Evolutionary conservation across 106 monocot species (phyloP), one percentile per base, ranked within the genome.

Genomic region (Dendrobium catenatum): DNA sequence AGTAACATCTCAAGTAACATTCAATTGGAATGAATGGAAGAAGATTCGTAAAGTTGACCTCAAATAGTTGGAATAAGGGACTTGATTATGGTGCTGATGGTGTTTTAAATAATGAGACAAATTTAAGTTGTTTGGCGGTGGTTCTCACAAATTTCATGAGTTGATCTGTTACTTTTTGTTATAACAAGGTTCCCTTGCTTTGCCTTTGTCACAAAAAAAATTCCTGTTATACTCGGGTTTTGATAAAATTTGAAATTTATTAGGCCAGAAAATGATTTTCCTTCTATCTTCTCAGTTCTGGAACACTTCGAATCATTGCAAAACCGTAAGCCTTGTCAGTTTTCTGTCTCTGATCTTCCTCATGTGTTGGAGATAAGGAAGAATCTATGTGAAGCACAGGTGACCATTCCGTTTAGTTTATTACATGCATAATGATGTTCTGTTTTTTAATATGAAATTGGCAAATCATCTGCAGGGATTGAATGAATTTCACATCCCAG

Each of bases 351-450:
- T 64, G 91, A 94, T 93, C 85, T 94, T 75, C 85, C 86, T 44
- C 42, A 43, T 80, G 81, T 88, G 89, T 86, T 89, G 72, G 81
- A 86, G 59, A 26, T 91, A 47, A 83, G 84, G 78, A 93, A 98
- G 81, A 86, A 88, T 81, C 70, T 87, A 77, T 98, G 97, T 82
- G 85, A 91, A 9, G 83, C 82, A 54, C 94, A 94, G 94, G 97
- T 93, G 54, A 22, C 20, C 37, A 18, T 75, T 40, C n/a, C 13
- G 37, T n/a, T 56, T 24, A 29, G 0, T 26, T 81, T 24, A 15
- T 74, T 64, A 40, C 11, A 27, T 74, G 5, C 64, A 76, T 73
- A 55, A 54, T 70, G 16, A 70, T n/a, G 13, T 79, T 54, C 13
- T 42, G 66, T 16, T 16, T 78, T 78, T 80, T 86, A 26, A 84